Evolutionary conservation across 768 basidiomycete species (phyloP).

Genomic region (Naganishia antarctica): DNA sequence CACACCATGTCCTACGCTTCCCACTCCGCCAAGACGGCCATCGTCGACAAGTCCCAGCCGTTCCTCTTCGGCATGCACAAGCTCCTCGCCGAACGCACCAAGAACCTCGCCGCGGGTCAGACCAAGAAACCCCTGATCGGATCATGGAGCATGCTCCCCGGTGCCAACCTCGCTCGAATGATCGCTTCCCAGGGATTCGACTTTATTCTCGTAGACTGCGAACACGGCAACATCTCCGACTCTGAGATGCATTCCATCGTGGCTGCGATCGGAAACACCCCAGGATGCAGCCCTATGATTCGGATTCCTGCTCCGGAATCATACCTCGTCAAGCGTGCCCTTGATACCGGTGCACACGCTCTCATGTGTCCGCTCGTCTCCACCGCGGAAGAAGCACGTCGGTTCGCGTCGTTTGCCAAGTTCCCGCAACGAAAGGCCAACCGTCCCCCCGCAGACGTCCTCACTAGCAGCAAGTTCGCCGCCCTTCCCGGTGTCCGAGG

Average conservation of each 20-base stretch:
- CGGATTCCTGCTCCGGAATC: conserved; percentile 35
- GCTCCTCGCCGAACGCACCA: conserved; percentile 24
- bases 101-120: conserved; percentile 8
- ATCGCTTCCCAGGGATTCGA: conserved; percentile 32
- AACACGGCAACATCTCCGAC: conserved; percentile 41
- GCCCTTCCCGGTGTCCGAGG: conserved; percentile 36
- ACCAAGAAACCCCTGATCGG: conserved; percentile 29
- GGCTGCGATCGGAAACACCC: conserved; percentile 29
- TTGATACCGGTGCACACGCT: conserved; percentile 36
- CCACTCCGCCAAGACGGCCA: conserved; percentile 13
- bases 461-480: conserved; percentile 23
- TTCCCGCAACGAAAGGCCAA: conserved; percentile 30
- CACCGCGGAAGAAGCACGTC: conserved; percentile 31
- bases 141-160: conserved; percentile 33
- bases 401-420: conserved; percentile 32
- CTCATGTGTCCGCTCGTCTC: conserved; percentile 32
- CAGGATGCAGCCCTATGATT: conserved; percentile 35
- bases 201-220: conserved; percentile 32
- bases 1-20: conserved; percentile 27
- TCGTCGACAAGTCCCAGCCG: not conserved
- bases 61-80: conserved; percentile 28
- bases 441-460: conserved; percentile 18
- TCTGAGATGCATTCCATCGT: conserved; percentile 37
- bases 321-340: conserved; percentile 36
- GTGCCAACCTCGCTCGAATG: conserved; percentile 31